Conservation (phyloP, 2,329 filamentous ascomycete species). For the Hypoxylon rubiginosum region DNA sequence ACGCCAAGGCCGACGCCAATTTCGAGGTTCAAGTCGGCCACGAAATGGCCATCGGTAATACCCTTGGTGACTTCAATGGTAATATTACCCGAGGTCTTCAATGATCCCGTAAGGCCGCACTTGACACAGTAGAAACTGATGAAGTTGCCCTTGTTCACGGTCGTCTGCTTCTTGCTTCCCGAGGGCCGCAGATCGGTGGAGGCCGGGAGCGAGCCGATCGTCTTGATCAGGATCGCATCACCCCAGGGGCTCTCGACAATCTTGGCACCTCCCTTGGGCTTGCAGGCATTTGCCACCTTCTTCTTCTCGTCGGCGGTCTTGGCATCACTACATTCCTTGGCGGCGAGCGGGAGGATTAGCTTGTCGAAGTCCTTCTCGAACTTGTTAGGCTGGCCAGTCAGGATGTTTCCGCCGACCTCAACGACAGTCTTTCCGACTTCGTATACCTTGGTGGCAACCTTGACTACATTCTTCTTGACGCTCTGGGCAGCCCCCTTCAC, state of each 20-base stretch:
- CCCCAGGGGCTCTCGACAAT: slow-evolving; percentile 23
- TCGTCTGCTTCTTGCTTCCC: slow-evolving; percentile 20
- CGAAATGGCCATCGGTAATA: slow-evolving; percentile 20
- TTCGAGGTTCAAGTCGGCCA: slow-evolving; percentile 13
- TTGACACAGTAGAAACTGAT: slow-evolving; percentile 27
- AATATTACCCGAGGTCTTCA: slow-evolving; percentile 19
- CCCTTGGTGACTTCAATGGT: slow-evolving; percentile 14
- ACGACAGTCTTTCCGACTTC: slow-evolving; percentile 9
- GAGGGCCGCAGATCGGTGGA: slow-evolving; percentile 4
- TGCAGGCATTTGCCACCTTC: slow-evolving; percentile 19
- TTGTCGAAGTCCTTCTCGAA: slow-evolving; percentile 20
- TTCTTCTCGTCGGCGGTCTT: slow-evolving; percentile 23
- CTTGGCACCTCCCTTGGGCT: slow-evolving; percentile 18
- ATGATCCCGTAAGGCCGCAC: slow-evolving; percentile 18
- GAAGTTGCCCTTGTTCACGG: slow-evolving; percentile 14
- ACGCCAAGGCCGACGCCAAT: slow-evolving; percentile 17
- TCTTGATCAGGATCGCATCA: slow-evolving; percentile 19
- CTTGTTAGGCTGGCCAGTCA: slow-evolving; percentile 13
- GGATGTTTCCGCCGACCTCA: slow-evolving; percentile 9
- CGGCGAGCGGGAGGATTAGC: slow-evolving; percentile 9
- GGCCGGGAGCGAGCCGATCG: slow-evolving; percentile 4
- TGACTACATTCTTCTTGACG: slow-evolving; percentile 8
- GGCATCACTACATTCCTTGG: slow-evolving; percentile 14
- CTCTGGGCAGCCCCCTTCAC: slow-evolving; percentile 1
- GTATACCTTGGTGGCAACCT: background rate